These are phyloP conservation scores for Phanerochaete carnosa DNA, from an alignment of 768 basidiomycete genomes.

Conservation along the genomic window DNA sequence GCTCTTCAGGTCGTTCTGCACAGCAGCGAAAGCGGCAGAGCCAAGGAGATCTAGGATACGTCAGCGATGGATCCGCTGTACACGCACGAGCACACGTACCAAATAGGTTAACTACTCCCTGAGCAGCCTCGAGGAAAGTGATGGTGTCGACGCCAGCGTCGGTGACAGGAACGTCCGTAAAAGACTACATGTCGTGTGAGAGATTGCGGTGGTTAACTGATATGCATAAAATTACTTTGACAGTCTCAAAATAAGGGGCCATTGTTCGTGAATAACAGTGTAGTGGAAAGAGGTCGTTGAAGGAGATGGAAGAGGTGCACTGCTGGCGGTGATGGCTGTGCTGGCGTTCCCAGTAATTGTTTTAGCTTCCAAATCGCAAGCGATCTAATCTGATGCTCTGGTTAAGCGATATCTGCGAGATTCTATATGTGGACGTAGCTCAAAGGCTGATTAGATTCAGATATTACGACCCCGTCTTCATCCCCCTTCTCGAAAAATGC, in stretches of 20 bases:
- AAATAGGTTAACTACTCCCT: slow-evolving; percentile 87
- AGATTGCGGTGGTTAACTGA: background rate
- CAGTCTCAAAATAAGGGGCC: slow-evolving; percentile 73
- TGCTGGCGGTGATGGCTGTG: slow-evolving; percentile 9
- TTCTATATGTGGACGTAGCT: background rate
- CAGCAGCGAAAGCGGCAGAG: slow-evolving; percentile 76
- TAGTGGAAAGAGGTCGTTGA: background rate
- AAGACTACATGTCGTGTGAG: slow-evolving; percentile 59
- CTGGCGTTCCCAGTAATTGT: background rate
- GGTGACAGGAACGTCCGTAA: slow-evolving; percentile 83
- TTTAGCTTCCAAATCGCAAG: background rate
- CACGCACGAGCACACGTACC: slow-evolving; percentile 45
- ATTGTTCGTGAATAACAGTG: slow-evolving; percentile 31
- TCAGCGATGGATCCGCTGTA: background rate
- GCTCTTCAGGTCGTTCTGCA: slow-evolving; percentile 83
- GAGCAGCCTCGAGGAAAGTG: slow-evolving; percentile 82
- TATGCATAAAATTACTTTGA: slow-evolving; percentile 46
- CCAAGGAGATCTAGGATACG: slow-evolving; percentile 70
- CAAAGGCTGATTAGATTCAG: background rate
- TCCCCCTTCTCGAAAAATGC: slow-evolving; percentile 44
- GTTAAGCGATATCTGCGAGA: background rate
- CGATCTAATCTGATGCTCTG: background rate
- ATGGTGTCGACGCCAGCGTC: slow-evolving; percentile 87
- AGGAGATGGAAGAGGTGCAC: background rate
- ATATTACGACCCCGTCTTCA: background rate